A percentile compares a stretch with the other conserved stretches of the same genome.
These are phyloP conservation scores for Chaetomidium leptoderma DNA, from an alignment of 495 filamentous ascomycete species.

Conservation along the genomic window DNA sequence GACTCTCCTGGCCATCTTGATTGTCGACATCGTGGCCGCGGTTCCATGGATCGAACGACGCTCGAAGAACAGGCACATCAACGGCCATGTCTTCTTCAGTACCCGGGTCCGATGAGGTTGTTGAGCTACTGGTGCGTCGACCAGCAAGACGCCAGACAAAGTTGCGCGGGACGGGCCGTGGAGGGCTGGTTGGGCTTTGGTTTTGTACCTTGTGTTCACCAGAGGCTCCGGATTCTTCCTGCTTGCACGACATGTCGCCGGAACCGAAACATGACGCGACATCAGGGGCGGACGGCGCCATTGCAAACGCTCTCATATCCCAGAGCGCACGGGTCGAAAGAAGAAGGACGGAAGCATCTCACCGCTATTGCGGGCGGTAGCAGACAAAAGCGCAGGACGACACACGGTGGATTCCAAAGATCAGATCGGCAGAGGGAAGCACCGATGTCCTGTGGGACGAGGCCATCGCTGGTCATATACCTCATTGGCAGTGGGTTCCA, in stretches of 20 bases:
- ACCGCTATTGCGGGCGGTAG: slow-evolving; percentile 26
- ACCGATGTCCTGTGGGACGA: not conserved
- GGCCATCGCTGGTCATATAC: slow-evolving; percentile 8
- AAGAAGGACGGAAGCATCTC: slow-evolving; percentile 37
- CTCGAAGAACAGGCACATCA: slow-evolving; percentile 27
- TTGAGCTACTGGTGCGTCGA: slow-evolving; percentile 16
- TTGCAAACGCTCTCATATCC: slow-evolving; percentile 25
- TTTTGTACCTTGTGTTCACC: slow-evolving; percentile 23
- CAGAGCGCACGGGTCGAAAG: slow-evolving; percentile 35
- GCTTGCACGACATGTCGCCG: slow-evolving; percentile 18
- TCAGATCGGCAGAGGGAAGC: not conserved
- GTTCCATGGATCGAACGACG: slow-evolving; percentile 32
- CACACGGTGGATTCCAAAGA: not conserved
- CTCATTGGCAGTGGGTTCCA: slow-evolving; percentile 15
- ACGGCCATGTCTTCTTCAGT: slow-evolving; percentile 25
- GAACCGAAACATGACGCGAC: slow-evolving; percentile 32
- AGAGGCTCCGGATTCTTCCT: slow-evolving; percentile 23
- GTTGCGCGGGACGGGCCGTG: slow-evolving; percentile 21
- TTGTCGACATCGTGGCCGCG: slow-evolving; percentile 17
- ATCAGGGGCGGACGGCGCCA: slow-evolving; percentile 31
- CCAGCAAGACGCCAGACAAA: slow-evolving; percentile 33
- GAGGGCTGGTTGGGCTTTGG: slow-evolving; percentile 1
- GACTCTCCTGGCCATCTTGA: slow-evolving; percentile 6
- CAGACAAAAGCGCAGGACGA: not conserved
- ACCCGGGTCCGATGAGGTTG: slow-evolving; percentile 5